Evolutionary conservation across 768 basidiomycete genomes (phyloP).

Genomic region (Leucosporidium scottii): DNA sequence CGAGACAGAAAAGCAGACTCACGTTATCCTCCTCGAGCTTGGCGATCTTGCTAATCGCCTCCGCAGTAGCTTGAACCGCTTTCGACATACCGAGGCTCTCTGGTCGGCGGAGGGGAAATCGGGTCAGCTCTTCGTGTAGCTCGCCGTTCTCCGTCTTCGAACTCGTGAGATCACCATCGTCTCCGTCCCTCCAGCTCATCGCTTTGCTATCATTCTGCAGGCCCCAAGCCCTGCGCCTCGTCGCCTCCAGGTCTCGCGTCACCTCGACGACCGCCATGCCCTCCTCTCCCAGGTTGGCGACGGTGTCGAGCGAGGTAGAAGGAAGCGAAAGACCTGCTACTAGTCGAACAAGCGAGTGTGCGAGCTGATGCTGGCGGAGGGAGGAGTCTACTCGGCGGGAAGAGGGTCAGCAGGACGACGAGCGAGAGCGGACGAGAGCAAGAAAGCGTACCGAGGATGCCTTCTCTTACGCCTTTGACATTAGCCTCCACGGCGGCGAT

Average conservation of each 20-base stretch:
- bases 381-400: background rate
- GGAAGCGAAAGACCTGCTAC: slow-evolving; percentile 10
- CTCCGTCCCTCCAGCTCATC: slow-evolving; percentile 80
- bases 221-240: slow-evolving; percentile 40
- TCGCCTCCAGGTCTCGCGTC: slow-evolving; percentile 37
- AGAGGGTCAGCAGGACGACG: background rate
- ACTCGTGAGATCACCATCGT: slow-evolving; percentile 62
- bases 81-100: slow-evolving; percentile 6
- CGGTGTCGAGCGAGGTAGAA: slow-evolving; percentile 1
- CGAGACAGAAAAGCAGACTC: background rate
- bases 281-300: background rate
- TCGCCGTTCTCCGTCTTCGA: too few species aligned
- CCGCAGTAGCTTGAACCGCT: slow-evolving; percentile 10
- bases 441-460: slow-evolving; percentile 54
- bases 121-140: too few species aligned
- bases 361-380: background rate
- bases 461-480: slow-evolving; percentile 59
- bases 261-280: background rate
- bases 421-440: background rate
- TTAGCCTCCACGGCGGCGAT: slow-evolving; percentile 55
- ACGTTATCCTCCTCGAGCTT: background rate
- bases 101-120: background rate
- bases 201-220: slow-evolving; percentile 64
- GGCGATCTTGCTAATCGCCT: background rate
- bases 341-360: slow-evolving; percentile 10